These are phyloP conservation scores for Moesziomyces antarcticus DNA, from an alignment of 1,284 basidiomycete genomes.

Conservation along the genomic window DNA sequence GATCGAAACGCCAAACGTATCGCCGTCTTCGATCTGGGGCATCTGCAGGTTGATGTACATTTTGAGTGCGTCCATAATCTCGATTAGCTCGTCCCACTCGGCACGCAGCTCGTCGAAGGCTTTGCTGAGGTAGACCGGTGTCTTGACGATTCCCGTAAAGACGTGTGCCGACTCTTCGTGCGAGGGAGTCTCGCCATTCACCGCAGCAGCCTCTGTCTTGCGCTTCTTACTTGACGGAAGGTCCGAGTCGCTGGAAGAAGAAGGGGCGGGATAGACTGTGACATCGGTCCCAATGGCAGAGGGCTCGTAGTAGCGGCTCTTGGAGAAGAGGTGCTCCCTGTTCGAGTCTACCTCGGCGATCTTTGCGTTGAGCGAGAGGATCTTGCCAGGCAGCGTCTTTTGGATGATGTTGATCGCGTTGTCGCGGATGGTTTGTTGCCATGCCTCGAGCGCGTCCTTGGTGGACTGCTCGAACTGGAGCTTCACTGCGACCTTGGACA, in stretches of 20 bases:
- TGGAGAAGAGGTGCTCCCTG: slow-evolving; percentile 32
- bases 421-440: slow-evolving; percentile 36
- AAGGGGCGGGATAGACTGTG: slow-evolving; percentile 19
- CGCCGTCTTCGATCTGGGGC: slow-evolving; percentile 54
- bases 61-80: slow-evolving; percentile 43
- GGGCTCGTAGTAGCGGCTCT: slow-evolving; percentile 33
- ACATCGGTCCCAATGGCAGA: slow-evolving; percentile 16
- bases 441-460: slow-evolving; percentile 33
- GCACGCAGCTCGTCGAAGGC: slow-evolving; percentile 32
- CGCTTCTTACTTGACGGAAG: slow-evolving; percentile 35
- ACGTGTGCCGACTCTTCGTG: slow-evolving; percentile 21
- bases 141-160: slow-evolving; percentile 37
- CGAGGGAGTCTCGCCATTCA: slow-evolving; percentile 9
- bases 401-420: slow-evolving; percentile 47
- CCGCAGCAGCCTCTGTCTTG: slow-evolving; percentile 15
- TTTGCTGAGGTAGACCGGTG: slow-evolving; percentile 13
- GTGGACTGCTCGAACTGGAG: slow-evolving; percentile 40
- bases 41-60: slow-evolving; percentile 55
- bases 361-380: slow-evolving; percentile 42
- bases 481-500: slow-evolving; percentile 33
- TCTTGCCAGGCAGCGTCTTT: slow-evolving; percentile 40
- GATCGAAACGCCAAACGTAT: slow-evolving; percentile 50
- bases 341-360: slow-evolving; percentile 26
- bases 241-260: background rate
- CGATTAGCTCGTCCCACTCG: slow-evolving; percentile 48